Evolutionary conservation across 768 basidiomycete genomes (phyloP).

Genomic region (Mycena galericulata): DNA sequence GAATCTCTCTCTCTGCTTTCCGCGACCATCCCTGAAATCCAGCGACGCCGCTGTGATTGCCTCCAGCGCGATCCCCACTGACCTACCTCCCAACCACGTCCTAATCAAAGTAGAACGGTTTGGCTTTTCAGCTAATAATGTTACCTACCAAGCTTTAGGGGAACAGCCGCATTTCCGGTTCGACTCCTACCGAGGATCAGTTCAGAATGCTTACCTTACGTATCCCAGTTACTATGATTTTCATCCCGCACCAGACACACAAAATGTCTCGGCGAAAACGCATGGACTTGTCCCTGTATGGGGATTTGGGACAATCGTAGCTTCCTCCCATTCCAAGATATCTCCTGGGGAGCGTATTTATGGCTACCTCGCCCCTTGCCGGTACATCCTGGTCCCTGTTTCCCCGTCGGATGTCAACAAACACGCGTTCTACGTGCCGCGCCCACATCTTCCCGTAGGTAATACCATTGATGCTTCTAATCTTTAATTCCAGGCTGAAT

Average conservation of each 20-base stretch:
- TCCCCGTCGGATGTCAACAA: constrained; percentile 64
- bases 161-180: constrained; percentile 64
- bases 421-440: constrained; percentile 66
- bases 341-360: constrained; percentile 69
- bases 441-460: constrained; percentile 74
- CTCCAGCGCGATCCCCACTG: constrained; percentile 35
- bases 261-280: constrained; percentile 55
- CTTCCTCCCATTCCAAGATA: constrained; percentile 62
- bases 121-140: constrained; percentile 78
- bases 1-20: constrained; percentile 30
- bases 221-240: constrained; percentile 74
- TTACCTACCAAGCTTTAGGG: constrained; percentile 73
- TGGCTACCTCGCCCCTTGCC: constrained; percentile 70
- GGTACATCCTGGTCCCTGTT: constrained; percentile 67
- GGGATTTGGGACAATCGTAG: constrained; percentile 73
- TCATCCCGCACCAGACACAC: constrained; percentile 59
- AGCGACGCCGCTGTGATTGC: constrained; percentile 42
- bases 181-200: not conserved
- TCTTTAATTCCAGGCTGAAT: not conserved
- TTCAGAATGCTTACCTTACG: not conserved
- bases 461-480: constrained; percentile 20
- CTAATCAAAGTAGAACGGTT: constrained; percentile 72
- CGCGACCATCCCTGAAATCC: constrained; percentile 6
- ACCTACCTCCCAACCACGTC: constrained; percentile 58
- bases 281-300: constrained; percentile 79